These are phyloP conservation scores for Leccinum disarticulatum DNA, from an alignment of 768 basidiomycete genomes.

Conservation along the genomic window DNA sequence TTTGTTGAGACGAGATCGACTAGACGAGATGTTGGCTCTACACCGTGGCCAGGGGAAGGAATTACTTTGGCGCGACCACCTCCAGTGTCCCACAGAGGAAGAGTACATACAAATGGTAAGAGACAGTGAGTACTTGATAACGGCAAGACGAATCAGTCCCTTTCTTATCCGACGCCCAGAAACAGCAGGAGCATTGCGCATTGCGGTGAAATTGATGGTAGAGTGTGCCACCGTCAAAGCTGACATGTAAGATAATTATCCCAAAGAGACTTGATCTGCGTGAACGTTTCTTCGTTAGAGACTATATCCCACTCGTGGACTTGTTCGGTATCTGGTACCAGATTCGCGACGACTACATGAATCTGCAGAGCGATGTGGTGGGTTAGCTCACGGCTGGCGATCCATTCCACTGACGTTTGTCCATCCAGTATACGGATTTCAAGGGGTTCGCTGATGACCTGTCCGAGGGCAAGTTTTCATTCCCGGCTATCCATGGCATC, in stretches of 20 bases:
- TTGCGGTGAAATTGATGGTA: constrained; percentile 96
- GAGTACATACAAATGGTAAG: constrained; percentile 96
- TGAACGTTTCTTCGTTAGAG: constrained; percentile 27
- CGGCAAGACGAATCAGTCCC: neutral
- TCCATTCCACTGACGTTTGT: neutral
- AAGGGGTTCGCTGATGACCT: constrained; percentile 93
- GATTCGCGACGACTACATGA: constrained; percentile 56
- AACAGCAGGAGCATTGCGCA: constrained; percentile 88
- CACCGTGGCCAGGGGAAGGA: constrained; percentile 95
- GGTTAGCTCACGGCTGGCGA: neutral
- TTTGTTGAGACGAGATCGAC: neutral
- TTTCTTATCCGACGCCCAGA: constrained; percentile 47
- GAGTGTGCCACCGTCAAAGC: constrained; percentile 65
- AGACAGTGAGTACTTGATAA: constrained; percentile 59
- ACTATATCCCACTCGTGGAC: constrained; percentile 59
- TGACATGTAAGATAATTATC: constrained; percentile 47
- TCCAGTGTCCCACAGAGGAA: constrained; percentile 89
- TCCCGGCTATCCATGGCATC: constrained; percentile 90
- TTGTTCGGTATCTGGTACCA: constrained; percentile 59
- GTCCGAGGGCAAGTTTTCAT: constrained; percentile 96
- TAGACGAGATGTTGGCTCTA: constrained; percentile 73
- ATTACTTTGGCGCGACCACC: constrained; percentile 87
- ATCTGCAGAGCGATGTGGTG: constrained; percentile 28
- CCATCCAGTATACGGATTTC: constrained; percentile 69
- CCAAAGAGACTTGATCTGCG: neutral